Conservation (phyloP, 2,329 filamentous ascomycete species). For the Fusarium setosum region DNA sequence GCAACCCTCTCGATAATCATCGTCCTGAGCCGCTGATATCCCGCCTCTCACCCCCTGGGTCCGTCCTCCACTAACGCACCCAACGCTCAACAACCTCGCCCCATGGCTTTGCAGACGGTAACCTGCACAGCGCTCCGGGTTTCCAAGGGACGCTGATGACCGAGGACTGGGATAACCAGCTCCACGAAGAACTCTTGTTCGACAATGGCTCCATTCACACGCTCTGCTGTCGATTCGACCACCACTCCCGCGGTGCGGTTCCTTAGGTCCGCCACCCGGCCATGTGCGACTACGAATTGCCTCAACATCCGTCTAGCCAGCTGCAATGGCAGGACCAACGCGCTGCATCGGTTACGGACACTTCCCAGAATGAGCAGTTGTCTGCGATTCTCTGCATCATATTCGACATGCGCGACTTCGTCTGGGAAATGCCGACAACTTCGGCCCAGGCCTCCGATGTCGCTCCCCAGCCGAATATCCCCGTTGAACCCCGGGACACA, state of each 20-base stretch:
- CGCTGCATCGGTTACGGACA: constrained; percentile 6
- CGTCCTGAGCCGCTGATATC: constrained; percentile 18
- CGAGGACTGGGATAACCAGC: constrained; percentile 17
- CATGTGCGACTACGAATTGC: constrained; percentile 10
- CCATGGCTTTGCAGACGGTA: constrained; percentile 42
- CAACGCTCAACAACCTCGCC: constrained; percentile 31
- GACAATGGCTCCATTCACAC: constrained; percentile 41
- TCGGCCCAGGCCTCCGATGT: constrained; percentile 19
- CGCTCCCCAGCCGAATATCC: constrained; percentile 6
- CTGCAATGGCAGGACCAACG: neutral
- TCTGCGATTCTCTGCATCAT: neutral
- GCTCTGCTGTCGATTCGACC: constrained; percentile 22
- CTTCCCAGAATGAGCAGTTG: neutral
- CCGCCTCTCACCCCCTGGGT: constrained; percentile 15
- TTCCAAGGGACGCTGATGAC: constrained; percentile 41
- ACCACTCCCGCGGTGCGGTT: constrained; percentile 29
- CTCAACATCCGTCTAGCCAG: neutral
- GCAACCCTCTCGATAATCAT: neutral
- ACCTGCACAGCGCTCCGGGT: constrained; percentile 37
- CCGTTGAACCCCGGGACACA: constrained; percentile 17
- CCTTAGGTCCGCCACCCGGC: constrained; percentile 27
- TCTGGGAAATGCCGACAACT: constrained; percentile 19
- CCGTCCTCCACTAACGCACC: constrained; percentile 12
- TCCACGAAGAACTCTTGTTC: constrained; percentile 7
- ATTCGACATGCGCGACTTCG: constrained; percentile 15